These are phyloP conservation scores for Pythium brachiatum DNA, from an alignment of 352 stramenopile genomes.

Conservation along the genomic window DNA sequence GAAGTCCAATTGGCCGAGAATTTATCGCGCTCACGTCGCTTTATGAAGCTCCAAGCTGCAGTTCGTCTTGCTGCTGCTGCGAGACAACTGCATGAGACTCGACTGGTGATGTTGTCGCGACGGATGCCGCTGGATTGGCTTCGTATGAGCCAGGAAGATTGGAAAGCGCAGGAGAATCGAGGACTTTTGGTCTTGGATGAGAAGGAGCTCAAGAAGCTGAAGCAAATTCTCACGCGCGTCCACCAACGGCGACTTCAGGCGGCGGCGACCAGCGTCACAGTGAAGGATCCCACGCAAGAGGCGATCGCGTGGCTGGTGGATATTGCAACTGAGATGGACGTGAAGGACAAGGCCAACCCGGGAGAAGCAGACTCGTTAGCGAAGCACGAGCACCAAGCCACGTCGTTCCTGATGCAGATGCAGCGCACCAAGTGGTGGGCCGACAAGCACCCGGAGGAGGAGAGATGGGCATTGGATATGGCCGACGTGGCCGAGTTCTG, in stretches of 20 bases:
- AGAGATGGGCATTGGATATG: slow-evolving; percentile 17
- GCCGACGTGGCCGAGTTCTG: slow-evolving; percentile 61
- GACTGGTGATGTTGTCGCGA: neutral
- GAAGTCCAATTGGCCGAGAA: slow-evolving; percentile 13
- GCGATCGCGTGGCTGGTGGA: slow-evolving; percentile 7
- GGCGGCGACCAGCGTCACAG: slow-evolving; percentile 16
- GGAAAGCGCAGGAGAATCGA: slow-evolving; percentile 33
- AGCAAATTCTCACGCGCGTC: slow-evolving; percentile 6
- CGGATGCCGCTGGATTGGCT: slow-evolving; percentile 40
- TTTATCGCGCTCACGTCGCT: slow-evolving; percentile 24
- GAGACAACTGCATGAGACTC: neutral
- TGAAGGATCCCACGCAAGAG: neutral
- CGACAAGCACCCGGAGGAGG: slow-evolving; percentile 16
- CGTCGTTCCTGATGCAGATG: slow-evolving; percentile 10
- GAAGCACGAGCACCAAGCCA: slow-evolving; percentile 8
- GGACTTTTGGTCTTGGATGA: slow-evolving; percentile 45
- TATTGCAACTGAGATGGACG: slow-evolving; percentile 17
- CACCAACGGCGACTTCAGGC: neutral
- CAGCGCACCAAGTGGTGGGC: slow-evolving; percentile 17
- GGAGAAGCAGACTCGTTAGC: neutral
- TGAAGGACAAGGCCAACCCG: slow-evolving; percentile 10
- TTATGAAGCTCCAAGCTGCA: slow-evolving; percentile 40
- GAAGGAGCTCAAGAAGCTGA: slow-evolving; percentile 32
- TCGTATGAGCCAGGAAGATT: slow-evolving; percentile 54
- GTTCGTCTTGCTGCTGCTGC: slow-evolving; percentile 21